Evolutionary conservation across 2,329 filamentous ascomycete species (phyloP), one percentile per base, ranked within the genome.

Genomic region (Hymenoscyphus occultus): DNA sequence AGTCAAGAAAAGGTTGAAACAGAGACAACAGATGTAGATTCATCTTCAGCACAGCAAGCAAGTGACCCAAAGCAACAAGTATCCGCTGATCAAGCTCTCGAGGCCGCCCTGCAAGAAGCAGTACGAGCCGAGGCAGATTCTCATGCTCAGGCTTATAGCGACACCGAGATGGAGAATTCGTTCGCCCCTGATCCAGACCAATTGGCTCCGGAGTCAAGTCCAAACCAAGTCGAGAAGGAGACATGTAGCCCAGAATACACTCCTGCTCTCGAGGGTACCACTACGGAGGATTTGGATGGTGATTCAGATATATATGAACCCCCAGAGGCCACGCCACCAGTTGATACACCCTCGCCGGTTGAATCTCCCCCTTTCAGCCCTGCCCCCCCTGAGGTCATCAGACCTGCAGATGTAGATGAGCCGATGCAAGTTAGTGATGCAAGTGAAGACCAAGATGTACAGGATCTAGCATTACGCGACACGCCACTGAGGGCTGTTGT

Each of bases 231-330:
- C 9, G 67, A 67, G 39, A 69, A 69, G 51, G 61, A 66, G 31
- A 60, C 59, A n/a, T 60, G 59, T 40, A 73, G 68, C 42, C 67
- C 70, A 16, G 67, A 67, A 56, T 72, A 74, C 61, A 70, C 70
- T 5, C 71, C 72, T 22, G 63, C 65, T 9, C 70, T 72, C 22
- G 64, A 70, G 31, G 67, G 68, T 16, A 59, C 54, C 4, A 40
- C 60, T 31, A 19, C 57, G 57, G 65, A 54, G 7, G 60, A 61
- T 28, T 14, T n/a, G 28, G 61, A 58, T 40, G 54, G 13, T 6
- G 73, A 73, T 56, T 83, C 83, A 1, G 84, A 86, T 65, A 80
- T 77, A 59, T 86, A 87, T 70, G 84, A 88, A 68, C 84, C 84
- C 59, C 83, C 83, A 19, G 81, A 81, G 62, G 78, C 77, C 3